phyloP scores from a whole-genome alignment of 2,329 filamentous ascomycete genomes.

The Sphaerostilbella broomeana region DNA sequence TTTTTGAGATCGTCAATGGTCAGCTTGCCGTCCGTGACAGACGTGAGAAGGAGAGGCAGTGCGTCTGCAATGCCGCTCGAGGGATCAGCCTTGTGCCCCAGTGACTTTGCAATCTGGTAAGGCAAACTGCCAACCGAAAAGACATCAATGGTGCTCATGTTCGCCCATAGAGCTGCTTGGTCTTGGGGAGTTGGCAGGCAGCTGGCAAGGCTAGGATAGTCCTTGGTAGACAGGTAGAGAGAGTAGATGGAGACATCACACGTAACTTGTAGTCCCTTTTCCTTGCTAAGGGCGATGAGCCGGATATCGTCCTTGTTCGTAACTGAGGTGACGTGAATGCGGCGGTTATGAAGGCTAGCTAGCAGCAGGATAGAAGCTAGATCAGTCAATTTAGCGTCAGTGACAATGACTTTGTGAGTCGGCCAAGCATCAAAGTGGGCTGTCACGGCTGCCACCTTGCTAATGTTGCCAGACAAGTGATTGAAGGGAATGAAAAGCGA shows the following conservation, averaged over 20 bases:
- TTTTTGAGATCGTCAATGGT: constrained; percentile 66
- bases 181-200: constrained; percentile 58
- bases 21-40: constrained; percentile 65
- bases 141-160: constrained; percentile 66
- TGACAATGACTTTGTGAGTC: constrained; percentile 70
- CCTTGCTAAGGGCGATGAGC: constrained; percentile 69
- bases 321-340: constrained; percentile 73
- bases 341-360: constrained; percentile 69
- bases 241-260: constrained; percentile 79
- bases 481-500: constrained; percentile 81
- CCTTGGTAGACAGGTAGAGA: constrained; percentile 65
- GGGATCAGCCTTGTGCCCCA: constrained; percentile 48
- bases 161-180: constrained; percentile 67
- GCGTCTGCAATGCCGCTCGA: constrained; percentile 65
- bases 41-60: constrained; percentile 67
- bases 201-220: constrained; percentile 60
- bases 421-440: constrained; percentile 76
- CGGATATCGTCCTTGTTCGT: constrained; percentile 73
- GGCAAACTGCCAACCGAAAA: constrained; percentile 75
- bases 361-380: constrained; percentile 73
- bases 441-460: constrained; percentile 72
- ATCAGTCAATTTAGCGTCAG: constrained; percentile 73
- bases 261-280: constrained; percentile 74
- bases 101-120: constrained; percentile 61
- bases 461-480: constrained; percentile 73